Evolutionary conservation across 2,329 filamentous ascomycete species (phyloP).

Genomic region (Penicillium corylophilum): DNA sequence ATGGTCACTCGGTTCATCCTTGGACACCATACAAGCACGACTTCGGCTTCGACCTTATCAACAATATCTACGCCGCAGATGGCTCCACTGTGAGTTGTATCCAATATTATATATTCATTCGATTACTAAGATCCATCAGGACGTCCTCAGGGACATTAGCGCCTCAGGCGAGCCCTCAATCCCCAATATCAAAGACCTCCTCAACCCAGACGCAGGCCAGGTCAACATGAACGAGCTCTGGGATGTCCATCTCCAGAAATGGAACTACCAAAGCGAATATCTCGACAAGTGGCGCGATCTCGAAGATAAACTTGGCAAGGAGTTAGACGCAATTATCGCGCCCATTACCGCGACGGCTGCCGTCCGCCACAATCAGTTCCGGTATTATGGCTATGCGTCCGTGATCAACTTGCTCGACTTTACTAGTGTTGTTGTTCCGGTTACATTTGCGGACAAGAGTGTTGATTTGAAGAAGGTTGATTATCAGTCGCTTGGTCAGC

Average conservation of each 20-base stretch:
- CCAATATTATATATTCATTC: background rate
- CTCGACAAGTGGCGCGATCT: constrained; percentile 28
- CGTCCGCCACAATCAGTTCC: constrained; percentile 37
- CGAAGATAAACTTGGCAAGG: constrained; percentile 18
- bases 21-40: constrained; percentile 35
- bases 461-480: constrained; percentile 28
- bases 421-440: constrained; percentile 46
- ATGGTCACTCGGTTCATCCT: constrained; percentile 30
- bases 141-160: constrained; percentile 27
- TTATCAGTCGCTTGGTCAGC: constrained; percentile 28
- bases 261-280: constrained; percentile 37
- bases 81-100: constrained; percentile 25
- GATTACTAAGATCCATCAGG: constrained; percentile 15
- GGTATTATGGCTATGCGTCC: constrained; percentile 40
- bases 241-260: constrained; percentile 20
- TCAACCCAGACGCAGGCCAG: constrained; percentile 14
- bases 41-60: constrained; percentile 25
- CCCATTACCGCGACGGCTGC: constrained; percentile 42
- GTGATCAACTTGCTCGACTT: constrained; percentile 43
- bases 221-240: constrained; percentile 13
- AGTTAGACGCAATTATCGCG: constrained; percentile 41
- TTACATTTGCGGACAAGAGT: constrained; percentile 44
- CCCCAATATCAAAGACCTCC: constrained; percentile 33
- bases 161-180: constrained; percentile 41
- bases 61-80: constrained; percentile 30